Conservation (phyloP, 768 basidiomycete species). For the Collybiopsis luxurians region DNA sequence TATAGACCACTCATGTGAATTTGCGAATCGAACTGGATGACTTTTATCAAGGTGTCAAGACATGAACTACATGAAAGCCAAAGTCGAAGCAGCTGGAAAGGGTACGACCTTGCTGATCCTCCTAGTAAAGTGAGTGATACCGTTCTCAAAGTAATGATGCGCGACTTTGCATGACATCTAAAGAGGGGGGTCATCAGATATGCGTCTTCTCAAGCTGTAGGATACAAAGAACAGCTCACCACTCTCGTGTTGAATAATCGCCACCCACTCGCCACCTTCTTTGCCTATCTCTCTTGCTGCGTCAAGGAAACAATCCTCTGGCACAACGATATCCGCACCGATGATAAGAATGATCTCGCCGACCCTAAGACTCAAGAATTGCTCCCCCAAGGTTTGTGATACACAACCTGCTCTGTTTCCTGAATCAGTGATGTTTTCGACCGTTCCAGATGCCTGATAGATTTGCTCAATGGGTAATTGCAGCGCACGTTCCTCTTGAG, state of each 20-base stretch:
- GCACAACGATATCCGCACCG: conserved; percentile 65
- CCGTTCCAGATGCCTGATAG: conserved; percentile 48
- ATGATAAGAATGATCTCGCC: conserved; percentile 81
- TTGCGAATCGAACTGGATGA: too few relatives aligned
- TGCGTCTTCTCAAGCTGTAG: too few relatives aligned
- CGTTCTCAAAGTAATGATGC: conserved; percentile 87
- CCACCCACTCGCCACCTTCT: conserved; percentile 71
- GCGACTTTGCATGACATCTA: conserved; percentile 49
- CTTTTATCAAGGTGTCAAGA: too few relatives aligned
- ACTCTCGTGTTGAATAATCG: conserved; percentile 88
- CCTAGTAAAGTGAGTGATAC: conserved; percentile 83
- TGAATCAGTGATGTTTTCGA: neutral
- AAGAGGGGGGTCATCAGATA: too few relatives aligned
- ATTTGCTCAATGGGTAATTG: conserved; percentile 52
- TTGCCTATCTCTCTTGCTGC: conserved; percentile 85
- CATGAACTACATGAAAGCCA: too few relatives aligned
- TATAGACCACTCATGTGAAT: too few relatives aligned
- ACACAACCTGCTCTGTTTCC: conserved; percentile 20
- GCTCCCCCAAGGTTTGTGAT: conserved; percentile 64
- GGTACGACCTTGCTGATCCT: conserved; percentile 68
- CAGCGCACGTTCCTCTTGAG: conserved; percentile 70
- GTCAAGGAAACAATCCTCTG: conserved; percentile 87
- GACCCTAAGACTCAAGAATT: conserved; percentile 73
- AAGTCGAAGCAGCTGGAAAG: too few relatives aligned
- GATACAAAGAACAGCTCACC: conserved; percentile 26